Conservation (phyloP, 768 basidiomycete genomes). For the Suillus tomentosus region DNA sequence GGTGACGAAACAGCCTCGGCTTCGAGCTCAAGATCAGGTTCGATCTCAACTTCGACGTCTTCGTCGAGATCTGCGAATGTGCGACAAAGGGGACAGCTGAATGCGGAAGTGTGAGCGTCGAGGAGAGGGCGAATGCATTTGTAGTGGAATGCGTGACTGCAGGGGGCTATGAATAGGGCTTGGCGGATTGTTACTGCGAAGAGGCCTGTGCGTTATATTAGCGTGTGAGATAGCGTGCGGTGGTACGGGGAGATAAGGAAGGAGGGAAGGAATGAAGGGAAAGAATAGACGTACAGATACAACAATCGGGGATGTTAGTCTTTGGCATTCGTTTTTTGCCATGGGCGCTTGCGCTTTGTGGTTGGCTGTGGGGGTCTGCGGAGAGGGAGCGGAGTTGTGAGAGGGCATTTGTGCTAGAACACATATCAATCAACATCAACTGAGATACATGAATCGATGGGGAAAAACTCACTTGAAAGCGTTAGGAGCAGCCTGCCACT, state of each 20-base stretch:
- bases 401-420: slow-evolving; percentile 66
- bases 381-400: slow-evolving; percentile 80
- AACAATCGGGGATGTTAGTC: slow-evolving; percentile 75
- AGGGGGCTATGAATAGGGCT: slow-evolving; percentile 96
- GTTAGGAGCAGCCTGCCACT: slow-evolving; percentile 87
- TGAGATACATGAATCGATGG: not conserved
- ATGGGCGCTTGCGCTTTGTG: slow-evolving; percentile 16
- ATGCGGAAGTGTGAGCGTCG: slow-evolving; percentile 86
- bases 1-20: slow-evolving; percentile 2
- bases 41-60: slow-evolving; percentile 79
- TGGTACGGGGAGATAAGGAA: not conserved
- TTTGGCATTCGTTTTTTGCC: slow-evolving; percentile 36
- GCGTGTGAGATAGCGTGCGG: slow-evolving; percentile 10
- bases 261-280: not conserved
- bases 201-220: slow-evolving; percentile 42
- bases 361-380: slow-evolving; percentile 32
- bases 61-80: slow-evolving; percentile 95
- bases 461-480: slow-evolving; percentile 68
- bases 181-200: slow-evolving; percentile 94
- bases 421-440: not conserved
- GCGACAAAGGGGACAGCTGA: slow-evolving; percentile 93
- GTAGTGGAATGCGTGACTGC: slow-evolving; percentile 95
- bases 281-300: slow-evolving; percentile 72
- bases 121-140: slow-evolving; percentile 95
- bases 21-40: slow-evolving; percentile 33